Evolutionary conservation across 805 yeast genomes (phyloP), one percentile per base, ranked within the genome.

Genomic region (Hanseniaspora valbyensis): DNA sequence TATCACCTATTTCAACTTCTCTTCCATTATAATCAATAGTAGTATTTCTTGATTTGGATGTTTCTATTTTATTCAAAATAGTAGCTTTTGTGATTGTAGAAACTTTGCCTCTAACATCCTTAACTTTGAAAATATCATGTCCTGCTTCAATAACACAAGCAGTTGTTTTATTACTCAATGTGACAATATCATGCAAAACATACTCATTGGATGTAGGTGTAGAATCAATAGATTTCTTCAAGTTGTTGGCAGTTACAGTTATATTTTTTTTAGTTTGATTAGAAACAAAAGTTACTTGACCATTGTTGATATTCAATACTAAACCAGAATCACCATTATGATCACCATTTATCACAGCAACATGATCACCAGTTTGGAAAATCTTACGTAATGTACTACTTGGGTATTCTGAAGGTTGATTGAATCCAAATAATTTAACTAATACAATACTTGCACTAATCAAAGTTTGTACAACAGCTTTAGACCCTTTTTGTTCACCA

Each of bases 281-380:
- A 44, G 95, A 82, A 57, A 92, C 77, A 56, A 92, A 74, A 0
- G 95, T 85, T 24, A 89, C 96, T 54, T 87, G 85, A 61, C 89
- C 95, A 44, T 81, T 84, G 49, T 77, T 76, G 22, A 86, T 77
- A 57, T 79, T 75, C 38, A 92, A 88, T 45, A 92, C 95, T 69
- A 92, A 74, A 69, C 98, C 98, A 32, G 96, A 87, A 61, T 89
- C 96, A 60, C 90, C 96, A 49, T 79, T 72, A 65, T 86, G 95
- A 61, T 84, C 87, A 62, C 98, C 98, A 61, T 81, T 85, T 34
- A 84, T 76, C 29, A 90, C 92, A 52, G 95, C 81, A 21, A 92
- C 95, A 64, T 92, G 96, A 65, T 90, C 97, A 73, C 98, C 98
- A 38, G 86, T 79, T 49, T 75, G 68, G 66, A 90, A 90, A 50